Evolutionary conservation across 306 rosid species (phyloP), one percentile per base, ranked within the genome.

Genomic region (Neltuma alba): DNA sequence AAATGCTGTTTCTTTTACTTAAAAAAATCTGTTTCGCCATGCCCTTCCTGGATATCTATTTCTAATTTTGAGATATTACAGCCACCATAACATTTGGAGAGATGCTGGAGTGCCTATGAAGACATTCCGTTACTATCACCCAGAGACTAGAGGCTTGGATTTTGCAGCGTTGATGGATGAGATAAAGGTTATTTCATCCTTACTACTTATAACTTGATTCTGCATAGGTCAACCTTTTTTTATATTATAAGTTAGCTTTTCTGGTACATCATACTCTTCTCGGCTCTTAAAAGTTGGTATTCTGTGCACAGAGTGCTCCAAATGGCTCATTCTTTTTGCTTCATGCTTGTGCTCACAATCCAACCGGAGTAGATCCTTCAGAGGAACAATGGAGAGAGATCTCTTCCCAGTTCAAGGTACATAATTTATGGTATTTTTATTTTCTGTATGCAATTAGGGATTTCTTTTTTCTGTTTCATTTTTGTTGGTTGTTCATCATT

Each of bases 321-420:
- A 83, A 83, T 76, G 96, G 97, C 73, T 95, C 97, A 67, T 93
- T 95, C 90, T 93, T 95, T 86, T 88, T 92, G 75, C 94, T 95
- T 85, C 99, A 93, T 87, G 99, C 97, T 21, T 95, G 99, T 88
- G 99, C 98, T 82, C 99, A 93, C 85, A 95, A 95, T 83, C 99
- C 98, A 64, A 95, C 99, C 28, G 98, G 99, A 76, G 99, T 91
- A 65, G 98, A 95, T 88, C 99, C 98, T 55, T 63, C 97, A 7
- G 96, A 89, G 82, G 98, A 91, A 83, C 98, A 93, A 76, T 95
- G 99, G 98, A 89, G 85, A 85, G 98, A 95, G 82, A 93, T 95
- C 76, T 93, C 99, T 41, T 77, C 87, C 80, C 92, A 78, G 81
- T 79, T 93, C 76, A 95, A 90, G 90, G 99, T 92, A 68, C 81